These are phyloP conservation scores for Cardamine resedifolia DNA, from an alignment of 345 rosid species.

Conservation along the genomic window DNA sequence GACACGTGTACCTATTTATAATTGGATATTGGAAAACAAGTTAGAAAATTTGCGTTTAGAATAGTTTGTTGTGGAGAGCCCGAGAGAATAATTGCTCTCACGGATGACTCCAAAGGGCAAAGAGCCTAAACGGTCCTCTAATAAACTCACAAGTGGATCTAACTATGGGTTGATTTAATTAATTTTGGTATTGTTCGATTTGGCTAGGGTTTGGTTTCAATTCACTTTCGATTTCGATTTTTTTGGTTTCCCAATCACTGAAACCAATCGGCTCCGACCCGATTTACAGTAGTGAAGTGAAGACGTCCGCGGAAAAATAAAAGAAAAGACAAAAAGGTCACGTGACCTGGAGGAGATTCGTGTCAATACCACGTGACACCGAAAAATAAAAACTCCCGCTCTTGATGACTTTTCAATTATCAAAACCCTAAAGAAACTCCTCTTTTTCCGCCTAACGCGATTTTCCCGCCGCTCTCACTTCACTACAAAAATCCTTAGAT, in stretches of 20 bases:
- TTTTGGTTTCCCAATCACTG: too few relatives aligned
- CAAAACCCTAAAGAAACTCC: slow-evolving; percentile 29
- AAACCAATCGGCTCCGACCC: too few relatives aligned
- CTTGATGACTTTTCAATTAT: not conserved
- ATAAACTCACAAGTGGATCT: not conserved
- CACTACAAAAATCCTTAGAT: slow-evolving; percentile 23
- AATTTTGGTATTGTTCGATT: not conserved
- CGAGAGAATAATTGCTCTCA: slow-evolving; percentile 3
- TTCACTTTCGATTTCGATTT: too few relatives aligned
- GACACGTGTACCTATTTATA: not conserved
- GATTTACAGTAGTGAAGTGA: not conserved
- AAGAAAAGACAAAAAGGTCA: not conserved
- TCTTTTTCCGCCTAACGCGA: slow-evolving; percentile 21
- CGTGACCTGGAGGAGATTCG: slow-evolving; percentile 2
- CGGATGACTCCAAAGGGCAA: not conserved
- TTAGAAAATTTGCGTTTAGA: too few relatives aligned
- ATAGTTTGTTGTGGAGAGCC: not conserved
- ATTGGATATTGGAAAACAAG: slow-evolving; percentile 16
- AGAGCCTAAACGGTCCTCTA: not conserved
- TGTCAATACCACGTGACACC: slow-evolving; percentile 6
- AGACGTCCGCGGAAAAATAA: too few relatives aligned
- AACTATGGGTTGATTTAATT: not conserved
- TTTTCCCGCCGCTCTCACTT: slow-evolving; percentile 48
- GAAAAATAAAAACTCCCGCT: slow-evolving; percentile 28
- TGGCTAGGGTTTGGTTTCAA: not conserved